Evolutionary conservation across 805 yeast genomes (phyloP), one percentile per base, ranked within the genome.

Genomic region (Metschnikowia amazonensis): DNA sequence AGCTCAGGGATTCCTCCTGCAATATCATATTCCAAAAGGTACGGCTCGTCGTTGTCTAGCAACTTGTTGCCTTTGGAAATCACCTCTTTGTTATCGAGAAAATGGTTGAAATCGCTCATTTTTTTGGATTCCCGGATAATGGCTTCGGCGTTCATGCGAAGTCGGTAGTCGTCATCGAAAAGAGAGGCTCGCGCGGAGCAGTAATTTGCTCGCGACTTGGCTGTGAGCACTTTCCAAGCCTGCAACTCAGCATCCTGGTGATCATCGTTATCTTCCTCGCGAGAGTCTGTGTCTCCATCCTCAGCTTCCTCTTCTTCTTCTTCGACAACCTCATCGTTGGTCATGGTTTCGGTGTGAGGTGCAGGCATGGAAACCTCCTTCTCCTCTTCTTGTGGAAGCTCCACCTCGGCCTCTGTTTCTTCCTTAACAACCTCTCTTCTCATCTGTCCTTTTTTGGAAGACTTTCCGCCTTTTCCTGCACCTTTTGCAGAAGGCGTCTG

Each of bases 181-280:
- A 89, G 65, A 2, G 75, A 77, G 0, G 86, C 74, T 53, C 98
- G 75, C 46, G 76, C 74, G 21, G 80, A 65, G 58, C 96, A 83
- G 49, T 86, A 77, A 43, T 84, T 82, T 13, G 92, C 88, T 46
- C 97, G 69, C 0, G 85, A 77, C 49, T 84, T 84, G 0, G 96
- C 86, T 0, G 94, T 89, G 32, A 83, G 65, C n/a, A 79, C 78
- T 55, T 85, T 84, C 97, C 97, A 90, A 1, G 87, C 80, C 43
- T 84, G 84, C 37, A 82, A 66, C 56, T 89, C 96, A 29, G 86
- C 74, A 58, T 87, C 96, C 45, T 78, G 77, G 45, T 81, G 86
- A 41, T 80, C 84, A 44, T 80, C 85, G 21, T 76, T 76, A 21
- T 71, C 68, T 11, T 64, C 67, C 11, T 58, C 63, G 6, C 58